phyloP scores from a whole-genome alignment of 1,284 basidiomycete species.

The Irpex sp. region DNA sequence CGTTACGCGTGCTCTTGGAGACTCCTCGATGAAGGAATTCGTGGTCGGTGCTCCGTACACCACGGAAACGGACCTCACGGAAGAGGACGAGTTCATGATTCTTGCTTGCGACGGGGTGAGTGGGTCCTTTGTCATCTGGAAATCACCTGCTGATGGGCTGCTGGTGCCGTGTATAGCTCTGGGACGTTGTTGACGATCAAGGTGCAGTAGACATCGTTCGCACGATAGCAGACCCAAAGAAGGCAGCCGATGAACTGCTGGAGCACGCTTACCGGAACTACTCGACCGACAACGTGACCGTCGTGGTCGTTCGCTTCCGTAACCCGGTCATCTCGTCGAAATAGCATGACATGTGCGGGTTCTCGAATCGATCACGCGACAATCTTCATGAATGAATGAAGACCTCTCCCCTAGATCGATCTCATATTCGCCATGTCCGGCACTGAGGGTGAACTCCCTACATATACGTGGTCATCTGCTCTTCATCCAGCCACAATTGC shows the following conservation, averaged over 20 bases:
- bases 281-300: constrained; percentile 90
- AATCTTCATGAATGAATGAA: neutral
- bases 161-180: constrained; percentile 57
- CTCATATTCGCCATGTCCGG: neutral
- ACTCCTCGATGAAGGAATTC: constrained; percentile 99
- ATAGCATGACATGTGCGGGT: neutral
- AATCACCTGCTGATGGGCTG: neutral
- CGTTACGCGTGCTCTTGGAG: constrained; percentile 93
- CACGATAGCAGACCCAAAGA: constrained; percentile 72
- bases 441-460: neutral
- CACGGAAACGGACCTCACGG: constrained; percentile 88
- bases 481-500: neutral
- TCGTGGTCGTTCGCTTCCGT: constrained; percentile 70
- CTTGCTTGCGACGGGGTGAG: constrained; percentile 96
- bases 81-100: constrained; percentile 92
- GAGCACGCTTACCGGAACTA: constrained; percentile 84
- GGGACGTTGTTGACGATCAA: constrained; percentile 96
- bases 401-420: neutral
- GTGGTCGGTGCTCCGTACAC: constrained; percentile 98
- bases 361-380: neutral
- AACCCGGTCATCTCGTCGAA: constrained; percentile 23
- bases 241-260: constrained; percentile 74
- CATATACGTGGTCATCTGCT: neutral
- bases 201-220: constrained; percentile 85
- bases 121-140: constrained; percentile 16